Evolutionary conservation across 345 rosid genomes (phyloP).

Genomic region (Eucalyptus tenuipes): DNA sequence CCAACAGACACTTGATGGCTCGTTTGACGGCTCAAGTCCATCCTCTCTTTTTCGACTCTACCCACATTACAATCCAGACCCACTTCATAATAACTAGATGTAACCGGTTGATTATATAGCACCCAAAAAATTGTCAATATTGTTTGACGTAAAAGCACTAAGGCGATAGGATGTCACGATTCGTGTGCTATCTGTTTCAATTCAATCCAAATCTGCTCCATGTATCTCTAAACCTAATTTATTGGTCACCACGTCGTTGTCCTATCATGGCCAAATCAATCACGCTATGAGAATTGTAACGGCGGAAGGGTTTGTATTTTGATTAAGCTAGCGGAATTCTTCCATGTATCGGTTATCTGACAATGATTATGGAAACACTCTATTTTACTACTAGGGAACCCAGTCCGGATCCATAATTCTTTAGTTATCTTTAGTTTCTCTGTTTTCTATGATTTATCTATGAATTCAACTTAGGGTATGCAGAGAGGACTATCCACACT

Average conservation of each 20-base stretch:
- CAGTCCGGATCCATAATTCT: background rate
- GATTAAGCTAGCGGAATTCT: background rate
- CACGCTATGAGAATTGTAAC: background rate
- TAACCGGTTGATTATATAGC: background rate
- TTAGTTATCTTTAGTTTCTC: background rate
- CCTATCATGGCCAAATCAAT: background rate
- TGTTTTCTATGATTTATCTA: background rate
- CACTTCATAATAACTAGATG: background rate
- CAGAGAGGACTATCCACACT: background rate
- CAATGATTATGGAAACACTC: background rate
- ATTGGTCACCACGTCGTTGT: background rate
- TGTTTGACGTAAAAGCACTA: background rate
- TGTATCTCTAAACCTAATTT: background rate
- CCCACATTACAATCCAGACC: background rate
- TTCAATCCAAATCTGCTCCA: background rate
- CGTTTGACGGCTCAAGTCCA: background rate
- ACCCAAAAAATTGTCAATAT: background rate
- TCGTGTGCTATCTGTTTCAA: background rate
- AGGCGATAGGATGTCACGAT: background rate
- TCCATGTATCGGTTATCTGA: background rate
- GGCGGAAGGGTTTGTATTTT: background rate
- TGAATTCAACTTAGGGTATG: background rate
- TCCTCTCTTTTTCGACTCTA: background rate
- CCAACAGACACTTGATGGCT: background rate
- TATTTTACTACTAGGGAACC: background rate